Evolutionary conservation across 768 basidiomycete genomes (phyloP), one percentile per base, ranked within the genome.

Genomic region (Calvatia gigantea): DNA sequence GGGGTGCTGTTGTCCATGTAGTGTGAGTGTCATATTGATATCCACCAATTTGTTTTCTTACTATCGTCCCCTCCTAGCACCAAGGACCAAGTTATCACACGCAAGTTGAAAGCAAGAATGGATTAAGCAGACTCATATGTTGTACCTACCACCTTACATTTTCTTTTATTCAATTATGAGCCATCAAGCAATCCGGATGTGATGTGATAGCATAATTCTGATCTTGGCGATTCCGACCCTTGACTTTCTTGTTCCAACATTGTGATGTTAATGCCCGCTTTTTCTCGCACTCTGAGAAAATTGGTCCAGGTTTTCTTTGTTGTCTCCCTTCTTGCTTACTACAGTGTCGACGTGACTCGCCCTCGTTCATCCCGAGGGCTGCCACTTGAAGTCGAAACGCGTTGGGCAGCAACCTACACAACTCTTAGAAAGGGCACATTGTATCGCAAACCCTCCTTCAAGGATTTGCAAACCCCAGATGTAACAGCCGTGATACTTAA

Each of bases 1-100:
- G 94, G 94, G 97, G 97, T 39, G 93, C 87, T 33, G 72, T 97
- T 52, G 97, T 99, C 35, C 91, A 98, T 77, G 77, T 99, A 54
- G 90, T 99, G 94, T 96, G 70, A 80, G 92, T 39, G 35, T 27
- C 12, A 25, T 41, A 31, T 55, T 55, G 37, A 14, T 56, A 6
- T 58, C 41, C 42, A 38, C 48, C 17, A 17, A 1, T 27, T 47
- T 25, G 27, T 4, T 29, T 33, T 25, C 31, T n/a, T 3, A 39
- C 42, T 33, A 39, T 58, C 37, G 32, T 53, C 57, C 50, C 55
- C 50, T 53, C 60, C 41, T 56, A 89, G 87, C 53, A 89, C 87
- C 38, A 85, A 86, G 65, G 87, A 89, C 67, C 79, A 77, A 58
- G 78, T 89, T 32, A 82, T 92, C 62, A 92, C 91, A 33, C 87